These are phyloP conservation scores for Scheffersomyces titani DNA, from an alignment of 1,139 yeast species.

Conservation along the genomic window DNA sequence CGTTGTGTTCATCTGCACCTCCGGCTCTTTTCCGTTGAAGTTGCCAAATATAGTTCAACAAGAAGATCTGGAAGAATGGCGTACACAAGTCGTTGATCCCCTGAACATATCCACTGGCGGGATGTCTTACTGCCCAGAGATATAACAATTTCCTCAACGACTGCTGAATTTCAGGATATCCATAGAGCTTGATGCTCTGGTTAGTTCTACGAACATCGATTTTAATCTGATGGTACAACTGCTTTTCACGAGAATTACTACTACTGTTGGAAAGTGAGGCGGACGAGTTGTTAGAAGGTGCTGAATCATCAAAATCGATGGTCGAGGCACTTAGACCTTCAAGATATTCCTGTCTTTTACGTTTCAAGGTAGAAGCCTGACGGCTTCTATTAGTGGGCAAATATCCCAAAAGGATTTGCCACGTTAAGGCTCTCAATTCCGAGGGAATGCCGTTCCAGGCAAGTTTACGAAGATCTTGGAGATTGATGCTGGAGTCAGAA, in stretches of 20 bases:
- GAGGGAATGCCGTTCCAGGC: constrained; percentile 96
- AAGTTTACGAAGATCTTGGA: constrained; percentile 66
- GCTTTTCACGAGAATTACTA: constrained; percentile 53
- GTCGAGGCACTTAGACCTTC: constrained; percentile 56
- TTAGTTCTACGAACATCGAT: constrained; percentile 96
- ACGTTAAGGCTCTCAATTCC: constrained; percentile 76
- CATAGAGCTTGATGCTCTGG: constrained; percentile 77
- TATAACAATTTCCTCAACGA: constrained; percentile 80
- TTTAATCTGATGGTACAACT: constrained; percentile 92
- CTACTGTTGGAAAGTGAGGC: constrained; percentile 35
- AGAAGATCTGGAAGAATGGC: constrained; percentile 88
- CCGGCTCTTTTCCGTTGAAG: constrained; percentile 27
- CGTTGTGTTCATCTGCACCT: constrained; percentile 12
- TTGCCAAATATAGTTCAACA: constrained; percentile 66
- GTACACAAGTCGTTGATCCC: constrained; percentile 95
- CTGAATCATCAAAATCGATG: constrained; percentile 53
- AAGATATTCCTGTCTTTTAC: constrained; percentile 83
- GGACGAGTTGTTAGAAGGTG: constrained; percentile 13
- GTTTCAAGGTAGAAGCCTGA: constrained; percentile 64
- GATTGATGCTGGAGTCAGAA: constrained; percentile 52
- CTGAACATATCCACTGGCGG: constrained; percentile 98
- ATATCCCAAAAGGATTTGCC: constrained; percentile 91
- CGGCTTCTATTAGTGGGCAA: constrained; percentile 83
- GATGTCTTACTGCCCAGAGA: constrained; percentile 96
- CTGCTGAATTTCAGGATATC: constrained; percentile 68